Percentiles rank a stretch among this genome's conserved stretches.
Evolutionary conservation across 805 yeast species (phyloP).

Genomic region (Ogataea populi-albae): DNA sequence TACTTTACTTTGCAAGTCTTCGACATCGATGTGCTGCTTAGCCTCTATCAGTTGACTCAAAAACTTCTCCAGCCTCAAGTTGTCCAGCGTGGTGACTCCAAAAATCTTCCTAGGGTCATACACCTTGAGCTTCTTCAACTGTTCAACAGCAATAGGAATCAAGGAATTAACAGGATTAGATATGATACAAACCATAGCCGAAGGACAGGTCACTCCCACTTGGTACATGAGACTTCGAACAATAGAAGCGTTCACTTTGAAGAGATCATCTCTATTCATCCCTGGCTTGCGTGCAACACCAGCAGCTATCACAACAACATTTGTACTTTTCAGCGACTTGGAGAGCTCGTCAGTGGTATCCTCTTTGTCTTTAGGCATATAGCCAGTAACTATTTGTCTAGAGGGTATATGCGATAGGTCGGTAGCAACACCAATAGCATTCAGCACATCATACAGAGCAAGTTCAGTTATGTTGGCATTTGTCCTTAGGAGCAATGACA

Average conservation of each 20-base stretch:
- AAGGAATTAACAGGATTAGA: slow-evolving; percentile 62
- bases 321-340: slow-evolving; percentile 42
- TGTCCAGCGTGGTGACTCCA: slow-evolving; percentile 59
- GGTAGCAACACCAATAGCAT: slow-evolving; percentile 82
- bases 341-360: slow-evolving; percentile 29
- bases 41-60: slow-evolving; percentile 47
- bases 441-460: slow-evolving; percentile 80
- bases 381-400: slow-evolving; percentile 39
- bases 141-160: slow-evolving; percentile 57
- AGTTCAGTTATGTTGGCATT: slow-evolving; percentile 59
- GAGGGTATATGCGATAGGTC: slow-evolving; percentile 77
- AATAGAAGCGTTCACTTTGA: slow-evolving; percentile 54
- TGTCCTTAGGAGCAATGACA: slow-evolving; percentile 74
- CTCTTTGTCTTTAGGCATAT: slow-evolving; percentile 35
- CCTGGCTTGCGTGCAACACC: slow-evolving; percentile 66
- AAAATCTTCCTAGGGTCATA: slow-evolving; percentile 49
- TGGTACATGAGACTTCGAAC: slow-evolving; percentile 48
- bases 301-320: slow-evolving; percentile 54
- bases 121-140: slow-evolving; percentile 47
- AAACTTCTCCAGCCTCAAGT: slow-evolving; percentile 72
- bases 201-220: slow-evolving; percentile 44
- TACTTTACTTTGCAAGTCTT: slow-evolving; percentile 63
- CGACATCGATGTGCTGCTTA: slow-evolving; percentile 33
- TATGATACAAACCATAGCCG: slow-evolving; percentile 52
- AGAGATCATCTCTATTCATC: slow-evolving; percentile 60